A percentile compares a stretch with the other conserved stretches of the same genome.
Conservation (phyloP, 441 rosid species). For the Populus trichocarpa region DNA sequence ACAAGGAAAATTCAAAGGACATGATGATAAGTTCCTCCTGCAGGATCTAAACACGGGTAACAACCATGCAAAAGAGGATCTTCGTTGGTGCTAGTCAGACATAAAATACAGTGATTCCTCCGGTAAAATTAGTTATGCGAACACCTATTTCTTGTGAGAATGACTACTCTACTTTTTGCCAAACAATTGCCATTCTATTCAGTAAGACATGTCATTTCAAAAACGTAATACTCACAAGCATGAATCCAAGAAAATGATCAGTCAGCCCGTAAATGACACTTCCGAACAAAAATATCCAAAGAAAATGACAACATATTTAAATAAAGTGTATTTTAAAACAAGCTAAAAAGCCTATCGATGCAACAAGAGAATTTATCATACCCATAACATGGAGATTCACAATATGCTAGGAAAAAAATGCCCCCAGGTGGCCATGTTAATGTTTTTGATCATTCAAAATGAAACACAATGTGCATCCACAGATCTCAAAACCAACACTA, state of each 20-base stretch:
- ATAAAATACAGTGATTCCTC: too few relatives aligned
- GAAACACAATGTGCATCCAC: background rate
- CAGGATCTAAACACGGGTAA: too few relatives aligned
- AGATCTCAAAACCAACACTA: background rate
- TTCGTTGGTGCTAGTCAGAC: background rate
- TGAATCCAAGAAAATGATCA: too few relatives aligned
- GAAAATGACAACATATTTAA: background rate
- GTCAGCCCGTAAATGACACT: too few relatives aligned
- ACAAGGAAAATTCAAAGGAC: background rate
- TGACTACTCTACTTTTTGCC: too few relatives aligned
- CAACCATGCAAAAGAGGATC: background rate
- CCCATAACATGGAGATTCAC: background rate
- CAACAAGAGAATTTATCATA: background rate
- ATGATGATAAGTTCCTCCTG: background rate
- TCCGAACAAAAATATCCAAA: too few relatives aligned
- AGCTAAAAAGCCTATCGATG: background rate
- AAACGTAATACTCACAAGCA: too few relatives aligned
- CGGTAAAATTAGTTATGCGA: too few relatives aligned
- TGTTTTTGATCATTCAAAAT: background rate
- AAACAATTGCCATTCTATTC: too few relatives aligned
- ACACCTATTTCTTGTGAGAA: too few relatives aligned
- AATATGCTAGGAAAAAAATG: conserved; percentile 3
- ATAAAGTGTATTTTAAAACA: background rate
- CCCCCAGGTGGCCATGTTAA: background rate
- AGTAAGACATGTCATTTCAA: too few relatives aligned